phyloP scores from a whole-genome alignment of 2,329 filamentous ascomycete genomes.

The Alternaria sp. region DNA sequence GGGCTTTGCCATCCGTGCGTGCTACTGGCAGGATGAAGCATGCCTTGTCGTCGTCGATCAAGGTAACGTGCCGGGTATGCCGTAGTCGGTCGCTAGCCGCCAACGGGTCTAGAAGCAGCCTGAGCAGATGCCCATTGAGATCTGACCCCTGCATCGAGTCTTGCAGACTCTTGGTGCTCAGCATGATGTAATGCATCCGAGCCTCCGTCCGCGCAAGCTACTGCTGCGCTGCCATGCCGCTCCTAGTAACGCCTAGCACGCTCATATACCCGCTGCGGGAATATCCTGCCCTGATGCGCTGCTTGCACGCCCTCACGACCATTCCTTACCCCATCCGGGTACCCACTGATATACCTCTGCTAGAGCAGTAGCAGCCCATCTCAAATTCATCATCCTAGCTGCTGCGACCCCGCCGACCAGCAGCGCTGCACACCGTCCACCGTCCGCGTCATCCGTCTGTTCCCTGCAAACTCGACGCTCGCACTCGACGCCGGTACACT shows the following conservation, averaged over 20 bases:
- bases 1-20: constrained; percentile 4
- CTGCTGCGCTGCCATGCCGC: not conserved
- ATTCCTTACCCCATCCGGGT: not conserved
- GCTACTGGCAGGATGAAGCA: constrained; percentile 5
- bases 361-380: not conserved
- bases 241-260: not conserved
- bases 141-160: constrained; percentile 24
- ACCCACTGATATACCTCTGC: not conserved
- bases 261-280: constrained; percentile 6
- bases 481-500: constrained; percentile 19
- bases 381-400: not conserved
- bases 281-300: constrained; percentile 13
- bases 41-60: constrained; percentile 21
- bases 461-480: constrained; percentile 19
- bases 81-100: constrained; percentile 33
- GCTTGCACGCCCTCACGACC: constrained; percentile 1
- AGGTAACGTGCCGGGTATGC: constrained; percentile 33
- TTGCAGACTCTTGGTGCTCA: constrained; percentile 15
- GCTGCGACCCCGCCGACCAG: constrained; percentile 28
- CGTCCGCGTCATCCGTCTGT: constrained; percentile 40
- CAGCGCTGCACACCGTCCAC: not conserved
- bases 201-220: constrained; percentile 19
- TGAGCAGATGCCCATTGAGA: constrained; percentile 22
- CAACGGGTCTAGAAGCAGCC: constrained; percentile 22
- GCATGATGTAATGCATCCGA: constrained; percentile 39